Base-by-base conservation (phyloP, 805 yeast species). In the Saccharomycopsis selenospora region DNA sequence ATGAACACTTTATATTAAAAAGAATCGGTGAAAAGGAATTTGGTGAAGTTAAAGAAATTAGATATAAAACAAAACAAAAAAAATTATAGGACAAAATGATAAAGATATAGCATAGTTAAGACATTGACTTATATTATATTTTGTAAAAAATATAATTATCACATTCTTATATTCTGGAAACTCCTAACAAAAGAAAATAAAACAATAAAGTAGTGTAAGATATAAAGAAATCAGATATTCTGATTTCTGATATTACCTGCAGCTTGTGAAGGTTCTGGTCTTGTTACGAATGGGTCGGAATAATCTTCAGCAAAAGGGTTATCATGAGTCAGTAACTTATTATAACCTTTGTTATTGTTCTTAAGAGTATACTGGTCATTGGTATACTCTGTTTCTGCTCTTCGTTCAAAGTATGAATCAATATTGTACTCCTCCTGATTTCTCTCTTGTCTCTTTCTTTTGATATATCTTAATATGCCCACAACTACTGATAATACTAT, bases 21-120 rank as follows among this genome's bases (percentile, higher is more conserved):
- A 70, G 97, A 54, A 66, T 70, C 1, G 80, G 79, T 1, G 95
- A 91, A 20, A 61, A 57, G 0, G 89, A 84, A 0, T 93, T 83
- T 65, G 96, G 83, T 1, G 62, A 67, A 11, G 62, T 65, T 2
- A 63, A 62, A 0, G 79, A 72, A 4, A 71, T 79, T 47, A 76
- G 73, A 5, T 66, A 68, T 62, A 67, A 60, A 53, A n/a, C n/a
- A n/a, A n/a, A n/a, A n/a, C n/a, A n/a, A n/a, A n/a, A n/a, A n/a
- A n/a, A n/a, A n/a, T n/a, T n/a, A n/a, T n/a, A n/a, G n/a, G n/a
- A n/a, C n/a, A n/a, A n/a, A n/a, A n/a, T n/a, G n/a, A n/a, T n/a
- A n/a, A n/a, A n/a, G n/a, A n/a, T n/a, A n/a, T n/a, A n/a, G n/a
- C n/a, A n/a, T n/a, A n/a, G n/a, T n/a, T n/a, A n/a, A n/a, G n/a